A percentile compares a stretch with the other conserved stretches of the same genome.
Evolutionary conservation across 352 stramenopile genomes (phyloP).

Genomic region (Paralagenidium karlingii): DNA sequence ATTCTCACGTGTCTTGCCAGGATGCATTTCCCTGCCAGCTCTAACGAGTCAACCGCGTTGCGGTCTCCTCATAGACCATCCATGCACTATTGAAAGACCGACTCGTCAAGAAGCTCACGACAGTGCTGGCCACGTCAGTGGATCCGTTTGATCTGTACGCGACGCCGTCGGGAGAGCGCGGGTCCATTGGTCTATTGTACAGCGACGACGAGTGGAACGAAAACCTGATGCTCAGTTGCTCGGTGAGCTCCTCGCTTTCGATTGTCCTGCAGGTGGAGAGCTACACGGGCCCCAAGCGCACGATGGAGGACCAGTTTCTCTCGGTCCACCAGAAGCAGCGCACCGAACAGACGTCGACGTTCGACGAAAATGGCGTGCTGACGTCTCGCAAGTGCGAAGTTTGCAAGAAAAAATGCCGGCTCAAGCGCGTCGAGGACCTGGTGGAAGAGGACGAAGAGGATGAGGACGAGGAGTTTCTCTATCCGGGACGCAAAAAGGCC

Average conservation of each 20-base stretch:
- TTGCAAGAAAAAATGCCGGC: slow-evolving; percentile 26
- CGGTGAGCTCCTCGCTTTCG: slow-evolving; percentile 24
- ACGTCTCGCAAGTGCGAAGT: slow-evolving; percentile 29
- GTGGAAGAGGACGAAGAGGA: no score
- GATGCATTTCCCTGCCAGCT: no score
- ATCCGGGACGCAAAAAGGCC: no score
- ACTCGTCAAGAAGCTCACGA: slow-evolving; percentile 35
- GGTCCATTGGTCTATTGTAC: slow-evolving; percentile 27
- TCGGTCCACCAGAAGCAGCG: background rate
- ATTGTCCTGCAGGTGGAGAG: slow-evolving; percentile 47
- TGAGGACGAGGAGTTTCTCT: no score
- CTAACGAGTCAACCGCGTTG: background rate
- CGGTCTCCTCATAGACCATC: slow-evolving; percentile 19
- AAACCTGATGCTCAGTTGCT: slow-evolving; percentile 32
- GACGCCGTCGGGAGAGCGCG: slow-evolving; percentile 26
- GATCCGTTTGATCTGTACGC: slow-evolving; percentile 29
- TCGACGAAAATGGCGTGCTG: slow-evolving; percentile 36
- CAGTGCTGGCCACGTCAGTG: slow-evolving; percentile 31
- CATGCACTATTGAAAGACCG: slow-evolving; percentile 43
- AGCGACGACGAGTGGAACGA: slow-evolving; percentile 48
- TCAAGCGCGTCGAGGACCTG: slow-evolving; percentile 2
- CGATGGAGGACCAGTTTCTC: slow-evolving; percentile 30
- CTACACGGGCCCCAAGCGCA: slow-evolving; percentile 23
- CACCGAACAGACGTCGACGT: slow-evolving; percentile 1
- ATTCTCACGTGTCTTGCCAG: no score